A percentile compares a stretch with the other conserved stretches of the same genome.
Evolutionary conservation across 257 asterid species (phyloP).

Genomic region (Solanum virginianum): DNA sequence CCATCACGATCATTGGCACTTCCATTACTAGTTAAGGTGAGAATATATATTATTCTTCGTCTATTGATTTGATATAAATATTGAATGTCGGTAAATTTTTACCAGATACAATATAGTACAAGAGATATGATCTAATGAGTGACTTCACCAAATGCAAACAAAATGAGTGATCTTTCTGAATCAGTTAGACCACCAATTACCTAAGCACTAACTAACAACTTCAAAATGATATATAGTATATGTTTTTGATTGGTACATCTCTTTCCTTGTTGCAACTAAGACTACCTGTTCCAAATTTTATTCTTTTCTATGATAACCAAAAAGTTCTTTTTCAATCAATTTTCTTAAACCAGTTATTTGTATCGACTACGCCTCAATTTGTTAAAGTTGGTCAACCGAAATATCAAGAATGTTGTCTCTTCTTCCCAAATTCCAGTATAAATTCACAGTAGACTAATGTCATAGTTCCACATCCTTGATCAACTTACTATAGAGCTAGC

Average conservation of each 20-base stretch:
- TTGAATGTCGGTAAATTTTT: background rate
- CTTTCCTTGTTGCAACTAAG: background rate
- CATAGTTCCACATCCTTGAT: background rate
- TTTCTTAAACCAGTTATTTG: background rate
- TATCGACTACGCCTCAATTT: background rate
- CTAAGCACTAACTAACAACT: background rate
- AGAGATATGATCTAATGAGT: too few species aligned
- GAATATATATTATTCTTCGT: background rate
- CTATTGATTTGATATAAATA: background rate
- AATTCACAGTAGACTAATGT: background rate
- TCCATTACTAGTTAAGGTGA: background rate
- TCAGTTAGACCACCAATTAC: background rate
- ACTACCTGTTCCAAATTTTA: background rate
- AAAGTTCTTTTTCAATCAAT: too few species aligned
- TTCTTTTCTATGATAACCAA: background rate
- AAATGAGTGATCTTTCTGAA: background rate
- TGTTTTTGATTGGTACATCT: background rate
- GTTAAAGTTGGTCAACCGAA: conserved; percentile 18
- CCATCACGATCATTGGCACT: background rate
- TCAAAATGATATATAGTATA: background rate
- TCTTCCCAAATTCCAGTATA: background rate
- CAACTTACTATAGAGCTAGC: background rate
- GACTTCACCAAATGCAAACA: background rate
- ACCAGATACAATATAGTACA: background rate
- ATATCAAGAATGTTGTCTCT: background rate